A percentile compares a stretch with the other conserved stretches of the same genome.
Evolutionary conservation across 768 basidiomycete genomes (phyloP).

Genomic region (Leccinum truebloodii): DNA sequence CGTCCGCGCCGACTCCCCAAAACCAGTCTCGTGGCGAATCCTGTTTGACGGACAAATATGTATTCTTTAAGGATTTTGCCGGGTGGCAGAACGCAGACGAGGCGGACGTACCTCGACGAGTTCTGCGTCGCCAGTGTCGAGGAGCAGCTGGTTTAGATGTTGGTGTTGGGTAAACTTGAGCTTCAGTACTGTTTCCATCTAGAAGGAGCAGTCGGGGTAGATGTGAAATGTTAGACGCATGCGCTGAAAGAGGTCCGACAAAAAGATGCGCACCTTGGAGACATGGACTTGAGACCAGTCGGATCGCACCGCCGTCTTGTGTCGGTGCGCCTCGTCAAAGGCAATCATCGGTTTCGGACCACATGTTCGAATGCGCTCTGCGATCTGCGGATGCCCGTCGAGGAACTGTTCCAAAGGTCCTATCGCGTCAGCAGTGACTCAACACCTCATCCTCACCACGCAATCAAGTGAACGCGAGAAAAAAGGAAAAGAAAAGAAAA

Average conservation of each 20-base stretch:
- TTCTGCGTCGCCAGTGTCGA: slow-evolving; percentile 64
- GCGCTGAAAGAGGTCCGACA: neutral
- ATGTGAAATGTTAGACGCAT: neutral
- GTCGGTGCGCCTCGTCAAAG: slow-evolving; percentile 68
- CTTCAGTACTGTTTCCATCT: slow-evolving; percentile 67
- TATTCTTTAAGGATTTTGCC: neutral
- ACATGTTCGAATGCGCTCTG: slow-evolving; percentile 68
- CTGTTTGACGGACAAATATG: slow-evolving; percentile 32
- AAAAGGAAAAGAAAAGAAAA: neutral
- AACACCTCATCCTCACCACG: neutral
- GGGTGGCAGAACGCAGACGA: neutral
- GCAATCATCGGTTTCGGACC: slow-evolving; percentile 61
- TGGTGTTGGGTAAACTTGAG: slow-evolving; percentile 73
- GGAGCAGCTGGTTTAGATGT: slow-evolving; percentile 56
- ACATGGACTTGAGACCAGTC: slow-evolving; percentile 74
- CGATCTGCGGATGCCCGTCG: slow-evolving; percentile 57
- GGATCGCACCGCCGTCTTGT: slow-evolving; percentile 57
- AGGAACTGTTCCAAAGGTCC: slow-evolving; percentile 48
- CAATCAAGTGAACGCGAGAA: neutral
- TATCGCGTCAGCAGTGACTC: slow-evolving; percentile 5
- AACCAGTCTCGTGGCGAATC: slow-evolving; percentile 75
- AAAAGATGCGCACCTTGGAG: slow-evolving; percentile 45
- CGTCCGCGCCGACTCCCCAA: slow-evolving; percentile 72
- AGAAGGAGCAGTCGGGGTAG: neutral
- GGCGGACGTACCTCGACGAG: slow-evolving; percentile 58